phyloP scores from a whole-genome alignment of 2,329 filamentous ascomycete species.

The Aureobasidium sp. region DNA sequence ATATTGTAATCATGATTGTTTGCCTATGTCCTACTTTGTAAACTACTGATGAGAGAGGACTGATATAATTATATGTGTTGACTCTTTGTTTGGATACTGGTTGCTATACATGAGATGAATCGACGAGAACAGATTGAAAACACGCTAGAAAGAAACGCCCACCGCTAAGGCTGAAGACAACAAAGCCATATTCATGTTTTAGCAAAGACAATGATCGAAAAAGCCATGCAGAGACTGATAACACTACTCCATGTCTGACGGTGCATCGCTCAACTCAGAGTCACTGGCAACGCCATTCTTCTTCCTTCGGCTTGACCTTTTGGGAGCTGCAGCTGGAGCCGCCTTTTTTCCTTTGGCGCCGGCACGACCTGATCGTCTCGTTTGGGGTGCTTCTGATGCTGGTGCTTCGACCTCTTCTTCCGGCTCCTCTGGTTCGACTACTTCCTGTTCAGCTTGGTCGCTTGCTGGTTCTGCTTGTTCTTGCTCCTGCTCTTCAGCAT shows the following conservation, averaged over 20 bases:
- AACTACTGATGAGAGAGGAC: too few species aligned
- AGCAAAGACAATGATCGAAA: background rate
- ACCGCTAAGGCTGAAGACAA: background rate
- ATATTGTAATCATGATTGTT: background rate
- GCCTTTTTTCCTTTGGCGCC: conserved; percentile 14
- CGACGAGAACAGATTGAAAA: background rate
- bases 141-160: background rate
- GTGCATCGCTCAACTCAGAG: conserved; percentile 24
- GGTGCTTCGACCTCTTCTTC: background rate
- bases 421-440: background rate
- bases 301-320: conserved; percentile 20
- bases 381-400: background rate
- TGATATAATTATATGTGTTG: background rate
- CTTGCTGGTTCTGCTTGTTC: conserved; percentile 17
- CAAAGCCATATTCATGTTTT: background rate
- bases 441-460: conserved; percentile 20
- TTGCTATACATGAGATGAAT: conserved; percentile 1
- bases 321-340: background rate
- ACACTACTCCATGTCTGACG: conserved; percentile 21
- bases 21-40: background rate
- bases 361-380: background rate
- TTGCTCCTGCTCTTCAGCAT: background rate
- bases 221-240: background rate
- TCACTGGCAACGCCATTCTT: conserved; percentile 23
- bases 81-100: background rate